Base-by-base conservation (phyloP, 2,329 filamentous ascomycete species). In the Aspergillus quadricinctus region DNA sequence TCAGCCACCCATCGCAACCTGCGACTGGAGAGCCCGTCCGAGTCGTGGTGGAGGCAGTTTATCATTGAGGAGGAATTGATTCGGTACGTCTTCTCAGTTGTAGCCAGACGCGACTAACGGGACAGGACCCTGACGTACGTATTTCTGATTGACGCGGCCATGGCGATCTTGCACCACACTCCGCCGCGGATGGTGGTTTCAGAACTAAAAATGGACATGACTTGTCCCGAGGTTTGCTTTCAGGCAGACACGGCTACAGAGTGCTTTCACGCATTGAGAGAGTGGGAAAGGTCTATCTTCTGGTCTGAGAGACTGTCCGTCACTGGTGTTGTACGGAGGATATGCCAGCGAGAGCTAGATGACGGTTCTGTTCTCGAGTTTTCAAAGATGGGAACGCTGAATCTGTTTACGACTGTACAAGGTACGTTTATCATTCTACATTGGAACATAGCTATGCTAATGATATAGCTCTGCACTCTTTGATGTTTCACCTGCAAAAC, bases 111-210 rank as follows among this genome's bases (percentile, higher is more conserved):
- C 10, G 10, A 4, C 40, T 43, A 17, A 43, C 8, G 4, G 21
- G n/a, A 11, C 35, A 69, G 67, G 25, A 62, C 66, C 9, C 48
- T 67, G 2, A 64, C 56, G 7, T 69, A 62, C n/a, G 58, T 68
- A 6, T 70, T 68, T 43, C 51, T 69, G 10, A 63, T 70, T 21
- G 68, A 70, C 48, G 61, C 61, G 3, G 67, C 66, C 11, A 62
- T 66, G n/a, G 63, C 62, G 3, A 67, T 67, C n/a, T 59, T 70
- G 45, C 62, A 69, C 59, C 67, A 69, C 31, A 62, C 61, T 4
- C 64, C 67, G 2, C 68, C 67, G 0, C 62, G 66, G 21, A 65
- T 69, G 56, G 57, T 66, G 8, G 55, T 69, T 8, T 56, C 60
- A 17, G 66, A 70, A 49, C 43, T 69, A 3, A 63, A 62, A 23